Percentiles rank a stretch among this genome's conserved stretches.
Conservation (phyloP, 1,284 basidiomycete genomes). For the Trametes versicolor region DNA sequence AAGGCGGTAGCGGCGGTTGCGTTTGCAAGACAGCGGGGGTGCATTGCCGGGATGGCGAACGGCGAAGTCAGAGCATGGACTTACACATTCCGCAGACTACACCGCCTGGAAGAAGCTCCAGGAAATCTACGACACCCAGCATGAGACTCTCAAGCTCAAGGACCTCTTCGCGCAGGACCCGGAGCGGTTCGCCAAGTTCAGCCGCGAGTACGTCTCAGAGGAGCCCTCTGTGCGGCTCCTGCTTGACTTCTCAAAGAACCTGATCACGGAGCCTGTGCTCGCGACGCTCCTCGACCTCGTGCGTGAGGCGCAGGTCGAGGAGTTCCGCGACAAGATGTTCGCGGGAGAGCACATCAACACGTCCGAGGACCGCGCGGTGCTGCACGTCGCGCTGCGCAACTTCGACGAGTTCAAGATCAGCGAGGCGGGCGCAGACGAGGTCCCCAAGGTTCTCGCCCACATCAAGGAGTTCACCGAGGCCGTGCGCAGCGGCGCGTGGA, state of each 20-base stretch:
- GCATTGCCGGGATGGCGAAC: too few relatives aligned
- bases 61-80: neutral
- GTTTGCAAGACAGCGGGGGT: too few relatives aligned
- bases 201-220: conserved; percentile 78
- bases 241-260: conserved; percentile 97
- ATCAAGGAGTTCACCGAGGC: conserved; percentile 92
- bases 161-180: conserved; percentile 94
- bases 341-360: conserved; percentile 98
- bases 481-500: conserved; percentile 90
- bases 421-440: conserved; percentile 88
- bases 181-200: conserved; percentile 87
- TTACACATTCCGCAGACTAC: conserved; percentile 67
- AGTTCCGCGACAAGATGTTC: conserved; percentile 93
- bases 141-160: conserved; percentile 83
- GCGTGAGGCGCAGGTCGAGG: conserved; percentile 88
- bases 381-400: conserved; percentile 95
- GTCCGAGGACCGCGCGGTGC: conserved; percentile 95
- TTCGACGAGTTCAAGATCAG: conserved; percentile 79
- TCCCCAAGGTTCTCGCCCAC: conserved; percentile 87
- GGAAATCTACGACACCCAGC: conserved; percentile 81
- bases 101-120: conserved; percentile 93
- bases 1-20: too few relatives aligned
- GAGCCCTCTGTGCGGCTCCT: conserved; percentile 84
- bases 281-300: conserved; percentile 82
- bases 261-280: conserved; percentile 90